A percentile compares a stretch with the other conserved stretches of the same genome.
phyloP scores from a whole-genome alignment of 768 basidiomycete species.

The Amyloporia xantha region DNA sequence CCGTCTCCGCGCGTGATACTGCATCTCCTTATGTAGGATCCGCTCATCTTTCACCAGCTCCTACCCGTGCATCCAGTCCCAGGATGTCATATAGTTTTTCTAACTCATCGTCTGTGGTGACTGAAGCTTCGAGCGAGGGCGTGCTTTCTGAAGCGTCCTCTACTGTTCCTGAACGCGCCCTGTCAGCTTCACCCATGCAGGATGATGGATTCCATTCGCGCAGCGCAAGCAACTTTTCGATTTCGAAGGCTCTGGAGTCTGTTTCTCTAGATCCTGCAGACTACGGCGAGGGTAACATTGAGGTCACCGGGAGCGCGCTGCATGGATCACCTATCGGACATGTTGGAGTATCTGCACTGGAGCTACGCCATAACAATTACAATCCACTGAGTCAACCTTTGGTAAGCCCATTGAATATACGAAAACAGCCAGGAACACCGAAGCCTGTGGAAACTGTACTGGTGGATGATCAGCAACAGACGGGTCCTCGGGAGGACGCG shows the following conservation, averaged over 20 bases:
- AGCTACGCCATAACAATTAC: background rate
- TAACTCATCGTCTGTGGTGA: background rate
- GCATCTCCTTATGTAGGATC: constrained; percentile 9
- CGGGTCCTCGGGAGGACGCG: background rate
- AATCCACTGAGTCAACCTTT: background rate
- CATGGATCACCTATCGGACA: background rate
- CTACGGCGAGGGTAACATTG: too few relatives aligned
- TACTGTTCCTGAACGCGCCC: too few relatives aligned
- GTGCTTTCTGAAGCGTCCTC: background rate
- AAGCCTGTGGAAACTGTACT: background rate
- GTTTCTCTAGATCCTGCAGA: too few relatives aligned
- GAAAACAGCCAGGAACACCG: background rate
- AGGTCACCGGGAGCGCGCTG: too few relatives aligned
- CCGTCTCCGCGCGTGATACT: constrained; percentile 12
- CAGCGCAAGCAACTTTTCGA: too few relatives aligned
- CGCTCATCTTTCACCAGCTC: background rate
- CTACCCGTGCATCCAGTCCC: background rate
- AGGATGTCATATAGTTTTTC: background rate
- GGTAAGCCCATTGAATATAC: background rate
- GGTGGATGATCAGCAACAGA: background rate
- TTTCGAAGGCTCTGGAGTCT: too few relatives aligned
- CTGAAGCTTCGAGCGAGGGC: background rate
- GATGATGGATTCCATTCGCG: too few relatives aligned
- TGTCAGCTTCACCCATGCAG: too few relatives aligned
- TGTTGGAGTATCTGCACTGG: background rate